Conservation (phyloP, 2,329 filamentous ascomycete species). For the Sclerotinia borealis region DNA sequence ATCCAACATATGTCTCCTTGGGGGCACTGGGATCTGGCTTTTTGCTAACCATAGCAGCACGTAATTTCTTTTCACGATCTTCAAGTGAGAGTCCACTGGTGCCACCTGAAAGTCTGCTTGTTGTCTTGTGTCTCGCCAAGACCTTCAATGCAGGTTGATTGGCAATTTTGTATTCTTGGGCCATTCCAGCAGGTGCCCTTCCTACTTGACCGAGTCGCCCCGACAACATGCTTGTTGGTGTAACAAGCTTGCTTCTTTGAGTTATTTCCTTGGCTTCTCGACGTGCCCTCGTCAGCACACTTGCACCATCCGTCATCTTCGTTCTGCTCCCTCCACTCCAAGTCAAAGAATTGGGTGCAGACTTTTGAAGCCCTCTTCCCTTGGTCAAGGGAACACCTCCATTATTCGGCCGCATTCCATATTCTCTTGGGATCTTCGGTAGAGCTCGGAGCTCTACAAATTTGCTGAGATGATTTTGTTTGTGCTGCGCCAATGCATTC, state of each 20-base stretch:
- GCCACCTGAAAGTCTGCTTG: slow-evolving; percentile 17
- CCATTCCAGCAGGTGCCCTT: slow-evolving; percentile 48
- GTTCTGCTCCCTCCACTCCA: slow-evolving; percentile 47
- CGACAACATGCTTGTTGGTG: slow-evolving; percentile 33
- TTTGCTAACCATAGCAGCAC: slow-evolving; percentile 22
- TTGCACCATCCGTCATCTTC: slow-evolving; percentile 45
- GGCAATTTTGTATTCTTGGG: slow-evolving; percentile 45
- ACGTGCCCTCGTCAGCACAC: slow-evolving; percentile 50
- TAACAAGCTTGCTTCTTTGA: slow-evolving; percentile 42
- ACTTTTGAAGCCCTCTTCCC: slow-evolving; percentile 28
- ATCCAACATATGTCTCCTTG: slow-evolving; percentile 21
- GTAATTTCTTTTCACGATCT: slow-evolving; percentile 34
- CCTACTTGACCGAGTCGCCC: slow-evolving; percentile 35
- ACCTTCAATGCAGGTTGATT: slow-evolving; percentile 32
- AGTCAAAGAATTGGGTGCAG: slow-evolving; percentile 33
- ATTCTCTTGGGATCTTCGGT: slow-evolving; percentile 38
- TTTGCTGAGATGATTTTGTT: slow-evolving; percentile 50
- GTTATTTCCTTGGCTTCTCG: slow-evolving; percentile 51
- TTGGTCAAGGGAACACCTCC: slow-evolving; percentile 29
- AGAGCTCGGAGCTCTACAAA: slow-evolving; percentile 48
- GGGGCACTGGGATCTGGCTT: not conserved
- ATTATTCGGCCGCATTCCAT: slow-evolving; percentile 33
- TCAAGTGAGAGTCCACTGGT: slow-evolving; percentile 27
- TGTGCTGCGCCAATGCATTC: slow-evolving; percentile 52
- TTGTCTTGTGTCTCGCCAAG: slow-evolving; percentile 30